A percentile compares a stretch with the other conserved stretches of the same genome.
Conservation (phyloP, 2,329 filamentous ascomycete genomes). For the Fusarium mundagurra region DNA sequence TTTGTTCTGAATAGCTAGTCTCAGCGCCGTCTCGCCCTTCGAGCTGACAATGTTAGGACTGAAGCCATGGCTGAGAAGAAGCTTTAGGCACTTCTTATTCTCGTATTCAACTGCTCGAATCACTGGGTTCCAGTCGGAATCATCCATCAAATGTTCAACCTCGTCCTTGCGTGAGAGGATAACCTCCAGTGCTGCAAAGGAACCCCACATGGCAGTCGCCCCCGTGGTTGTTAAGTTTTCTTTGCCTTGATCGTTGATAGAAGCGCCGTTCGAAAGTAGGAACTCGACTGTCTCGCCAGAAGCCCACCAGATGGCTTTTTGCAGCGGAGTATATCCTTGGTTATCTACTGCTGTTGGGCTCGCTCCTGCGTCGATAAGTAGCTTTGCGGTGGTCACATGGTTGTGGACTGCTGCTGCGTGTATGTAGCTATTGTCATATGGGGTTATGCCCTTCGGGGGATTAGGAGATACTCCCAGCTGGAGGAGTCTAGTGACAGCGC, state of each 20-base stretch:
- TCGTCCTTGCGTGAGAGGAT: not conserved
- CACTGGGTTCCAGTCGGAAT: rapidly evolving
- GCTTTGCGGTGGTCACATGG: not conserved
- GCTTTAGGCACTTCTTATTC: not conserved
- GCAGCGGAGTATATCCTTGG: not conserved
- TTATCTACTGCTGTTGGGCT: not conserved
- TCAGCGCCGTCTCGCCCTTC: rapidly evolving
- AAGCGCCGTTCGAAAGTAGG: not conserved
- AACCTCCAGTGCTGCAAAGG: rapidly evolving
- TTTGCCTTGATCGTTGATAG: too few relatives aligned
- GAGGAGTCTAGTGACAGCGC: not conserved
- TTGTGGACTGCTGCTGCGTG: not conserved
- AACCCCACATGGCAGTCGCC: not conserved
- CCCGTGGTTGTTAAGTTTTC: too few relatives aligned
- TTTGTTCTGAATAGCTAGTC: rapidly evolving
- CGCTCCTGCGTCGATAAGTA: not conserved
- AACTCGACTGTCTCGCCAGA: not conserved
- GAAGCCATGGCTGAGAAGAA: not conserved
- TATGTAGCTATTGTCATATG: not conserved
- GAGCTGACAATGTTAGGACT: not conserved
- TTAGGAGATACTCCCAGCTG: not conserved
- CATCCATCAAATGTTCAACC: rapidly evolving
- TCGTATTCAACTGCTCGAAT: rapidly evolving
- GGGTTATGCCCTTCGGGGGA: not conserved
- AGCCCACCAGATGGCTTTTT: not conserved